Percentiles rank a stretch among this genome's conserved stretches.
These are phyloP conservation scores for Neoboletus brunneissimus DNA, from an alignment of 768 basidiomycete genomes.

Conservation along the genomic window DNA sequence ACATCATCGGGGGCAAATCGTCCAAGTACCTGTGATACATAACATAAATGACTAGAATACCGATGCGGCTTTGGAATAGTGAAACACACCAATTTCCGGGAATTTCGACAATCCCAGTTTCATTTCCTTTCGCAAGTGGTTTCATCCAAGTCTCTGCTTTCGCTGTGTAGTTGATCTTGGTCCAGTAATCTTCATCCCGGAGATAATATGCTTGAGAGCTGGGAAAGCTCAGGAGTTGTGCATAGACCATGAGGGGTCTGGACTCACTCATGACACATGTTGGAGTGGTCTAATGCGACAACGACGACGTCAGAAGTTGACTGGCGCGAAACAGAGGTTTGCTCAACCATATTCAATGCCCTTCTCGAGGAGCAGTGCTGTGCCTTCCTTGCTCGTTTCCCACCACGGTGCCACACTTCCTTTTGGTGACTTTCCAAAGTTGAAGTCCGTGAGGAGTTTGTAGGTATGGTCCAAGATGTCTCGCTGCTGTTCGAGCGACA, in stretches of 20 bases:
- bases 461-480: slow-evolving; percentile 68
- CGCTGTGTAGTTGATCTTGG: slow-evolving; percentile 63
- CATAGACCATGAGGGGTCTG: neutral
- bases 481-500: slow-evolving; percentile 65
- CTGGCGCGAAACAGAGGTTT: neutral
- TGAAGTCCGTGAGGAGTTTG: slow-evolving; percentile 63
- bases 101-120: slow-evolving; percentile 61
- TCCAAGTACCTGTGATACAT: slow-evolving; percentile 54
- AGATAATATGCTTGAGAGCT: slow-evolving; percentile 67
- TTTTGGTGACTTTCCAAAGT: slow-evolving; percentile 54
- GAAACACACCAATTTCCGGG: slow-evolving; percentile 63
- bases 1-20: slow-evolving; percentile 76
- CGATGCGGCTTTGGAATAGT: neutral
- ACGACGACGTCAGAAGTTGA: slow-evolving; percentile 5
- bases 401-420: slow-evolving; percentile 78
- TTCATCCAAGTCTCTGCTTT: slow-evolving; percentile 72
- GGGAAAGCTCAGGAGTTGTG: neutral
- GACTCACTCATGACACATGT: slow-evolving; percentile 50
- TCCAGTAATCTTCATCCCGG: slow-evolving; percentile 67
- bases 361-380: slow-evolving; percentile 60
- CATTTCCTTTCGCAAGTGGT: slow-evolving; percentile 59
- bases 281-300: slow-evolving; percentile 49
- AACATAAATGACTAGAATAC: neutral
- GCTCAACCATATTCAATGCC: slow-evolving; percentile 68
- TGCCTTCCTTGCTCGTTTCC: slow-evolving; percentile 70